A percentile compares a stretch with the other conserved stretches of the same genome.
Conservation (phyloP, 805 yeast genomes). For the Starmera caribaea region DNA sequence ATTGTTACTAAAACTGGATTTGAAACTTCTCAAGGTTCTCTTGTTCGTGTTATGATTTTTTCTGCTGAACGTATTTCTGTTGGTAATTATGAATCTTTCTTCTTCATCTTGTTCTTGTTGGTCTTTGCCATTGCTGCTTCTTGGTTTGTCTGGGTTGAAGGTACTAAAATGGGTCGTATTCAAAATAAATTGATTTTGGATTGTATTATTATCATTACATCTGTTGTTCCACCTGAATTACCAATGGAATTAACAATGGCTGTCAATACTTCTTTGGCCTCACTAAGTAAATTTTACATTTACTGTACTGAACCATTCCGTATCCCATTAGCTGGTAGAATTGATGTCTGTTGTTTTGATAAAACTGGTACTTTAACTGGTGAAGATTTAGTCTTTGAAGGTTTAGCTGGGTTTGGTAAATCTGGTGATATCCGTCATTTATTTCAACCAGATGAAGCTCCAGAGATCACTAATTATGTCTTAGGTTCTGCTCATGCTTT, state of each 20-base stretch:
- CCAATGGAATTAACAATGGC: slow-evolving; percentile 99
- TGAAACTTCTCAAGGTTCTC: slow-evolving; percentile 95
- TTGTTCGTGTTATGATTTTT: slow-evolving; percentile 95
- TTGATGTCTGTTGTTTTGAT: slow-evolving; percentile 97
- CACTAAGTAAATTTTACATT: slow-evolving; percentile 77
- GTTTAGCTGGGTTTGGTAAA: slow-evolving; percentile 70
- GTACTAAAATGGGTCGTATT: slow-evolving; percentile 89
- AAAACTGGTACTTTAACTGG: slow-evolving; percentile 98
- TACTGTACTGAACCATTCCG: slow-evolving; percentile 98
- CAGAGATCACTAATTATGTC: slow-evolving; percentile 56
- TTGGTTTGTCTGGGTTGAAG: slow-evolving; percentile 98
- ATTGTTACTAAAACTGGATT: slow-evolving; percentile 91
- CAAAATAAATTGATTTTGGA: slow-evolving; percentile 90
- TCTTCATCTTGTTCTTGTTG: slow-evolving; percentile 82
- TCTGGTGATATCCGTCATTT: slow-evolving; percentile 40
- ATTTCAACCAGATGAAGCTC: slow-evolving; percentile 49
- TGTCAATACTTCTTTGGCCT: slow-evolving; percentile 83
- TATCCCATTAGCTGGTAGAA: slow-evolving; percentile 95
- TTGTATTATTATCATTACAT: slow-evolving; percentile 90
- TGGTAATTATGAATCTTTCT: slow-evolving; percentile 89
- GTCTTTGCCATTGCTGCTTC: slow-evolving; percentile 92
- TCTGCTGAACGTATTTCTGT: slow-evolving; percentile 95
- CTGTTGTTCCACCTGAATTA: slow-evolving; percentile 97
- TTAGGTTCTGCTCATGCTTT: slow-evolving; percentile 95
- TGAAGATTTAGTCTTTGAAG: slow-evolving; percentile 93